Evolutionary conservation across 208 protist species (phyloP), one percentile per base, ranked within the genome.

Genomic region (Naegleria lovaniensis): DNA sequence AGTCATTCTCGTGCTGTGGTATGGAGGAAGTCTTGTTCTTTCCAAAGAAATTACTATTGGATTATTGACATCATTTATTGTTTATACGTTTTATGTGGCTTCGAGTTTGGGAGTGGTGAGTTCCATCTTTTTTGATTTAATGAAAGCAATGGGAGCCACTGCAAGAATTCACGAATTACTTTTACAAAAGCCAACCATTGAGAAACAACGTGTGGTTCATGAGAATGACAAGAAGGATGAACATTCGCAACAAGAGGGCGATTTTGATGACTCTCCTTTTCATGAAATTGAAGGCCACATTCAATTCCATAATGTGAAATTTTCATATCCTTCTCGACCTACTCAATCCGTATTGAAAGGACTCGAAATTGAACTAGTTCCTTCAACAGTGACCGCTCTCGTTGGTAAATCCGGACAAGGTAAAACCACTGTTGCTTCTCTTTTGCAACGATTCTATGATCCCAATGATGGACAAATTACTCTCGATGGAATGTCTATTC

Each of bases 401-500:
- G 84, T 88, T 38, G 84, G 84, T 33, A n/a, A 36, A 19, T 58
- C 41, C 0, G 84, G 84, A 38, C 19, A 25, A 22, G 84, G 86
- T 2, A 97, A 97, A 91, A 95, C 95, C 9, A 96, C 96, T 16
- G 84, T 95, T 38, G 87, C 95, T 76, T 59, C 93, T 83, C 59
- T 95, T 4, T 79, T 97, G 43, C 91, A 95, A 52, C 93, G 95
- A 2, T 96, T 96, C 88, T 95, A 96, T 75, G 95, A 96, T 87
- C 92, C 93, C 22, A 76, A 36, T 36, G 38, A 58, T 36, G 95
- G 95, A 22, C 9, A 22, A 41, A 67, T 97, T n/a, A 13, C 89
- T 7, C 38, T 97, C 19, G 95, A 96, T 86, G 97, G 97, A 5
- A 95, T 97, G 91, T 94, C 97, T 85, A 91, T 99, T n/a, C 55